A percentile compares a stretch with the other conserved stretches of the same genome.
Conservation (phyloP, 2,329 filamentous ascomycete species). For the Pyricularia sp. region DNA sequence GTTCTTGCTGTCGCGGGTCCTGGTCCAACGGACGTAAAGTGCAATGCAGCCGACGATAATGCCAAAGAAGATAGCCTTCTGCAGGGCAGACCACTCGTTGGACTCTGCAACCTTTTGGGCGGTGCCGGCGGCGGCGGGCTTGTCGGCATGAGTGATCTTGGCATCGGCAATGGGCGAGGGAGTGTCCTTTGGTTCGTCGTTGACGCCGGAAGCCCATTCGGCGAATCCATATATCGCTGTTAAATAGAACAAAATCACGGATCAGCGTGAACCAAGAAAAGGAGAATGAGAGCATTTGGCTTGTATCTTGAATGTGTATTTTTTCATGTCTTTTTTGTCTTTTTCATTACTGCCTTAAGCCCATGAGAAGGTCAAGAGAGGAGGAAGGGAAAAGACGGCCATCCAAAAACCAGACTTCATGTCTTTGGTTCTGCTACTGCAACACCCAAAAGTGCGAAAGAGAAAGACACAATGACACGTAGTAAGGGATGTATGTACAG, state of each 20-base stretch:
- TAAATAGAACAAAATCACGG: conserved; percentile 18
- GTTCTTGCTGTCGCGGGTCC: conserved; percentile 18
- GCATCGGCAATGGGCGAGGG: conserved; percentile 7
- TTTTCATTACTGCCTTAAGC: neutral
- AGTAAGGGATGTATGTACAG: conserved; percentile 18
- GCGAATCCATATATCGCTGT: conserved; percentile 24
- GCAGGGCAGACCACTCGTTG: conserved; percentile 31
- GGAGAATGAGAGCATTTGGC: neutral
- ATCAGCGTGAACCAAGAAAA: conserved; percentile 19
- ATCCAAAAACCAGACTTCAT: neutral
- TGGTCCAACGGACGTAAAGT: conserved; percentile 30
- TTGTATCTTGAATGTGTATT: neutral
- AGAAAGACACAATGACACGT: neutral
- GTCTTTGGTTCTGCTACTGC: neutral
- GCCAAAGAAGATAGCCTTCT: conserved; percentile 41
- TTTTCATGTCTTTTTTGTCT: neutral
- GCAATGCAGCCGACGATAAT: conserved; percentile 36
- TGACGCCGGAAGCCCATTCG: conserved; percentile 26
- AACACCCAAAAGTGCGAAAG: neutral
- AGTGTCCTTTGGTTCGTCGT: conserved; percentile 19
- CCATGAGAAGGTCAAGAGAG: neutral
- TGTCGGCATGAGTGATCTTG: conserved; percentile 16
- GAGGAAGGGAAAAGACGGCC: neutral
- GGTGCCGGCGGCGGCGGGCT: conserved; percentile 7
- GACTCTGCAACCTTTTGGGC: neutral